Conservation (phyloP, 2,329 filamentous ascomycete genomes). For the Beauveria sp. region DNA sequence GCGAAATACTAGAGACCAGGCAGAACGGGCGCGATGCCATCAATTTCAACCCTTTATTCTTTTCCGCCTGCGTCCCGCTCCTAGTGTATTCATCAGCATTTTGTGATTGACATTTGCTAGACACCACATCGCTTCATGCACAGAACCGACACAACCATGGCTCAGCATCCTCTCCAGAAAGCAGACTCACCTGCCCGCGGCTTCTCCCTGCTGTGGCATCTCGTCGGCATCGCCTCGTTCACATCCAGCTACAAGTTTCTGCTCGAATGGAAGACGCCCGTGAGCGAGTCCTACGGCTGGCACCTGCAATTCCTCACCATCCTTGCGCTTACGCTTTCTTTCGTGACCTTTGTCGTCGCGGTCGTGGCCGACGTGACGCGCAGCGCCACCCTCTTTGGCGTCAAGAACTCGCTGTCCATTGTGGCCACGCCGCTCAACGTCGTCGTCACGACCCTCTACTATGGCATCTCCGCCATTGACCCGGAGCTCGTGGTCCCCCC, state of each 20-base stretch:
- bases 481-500: slow-evolving; percentile 44
- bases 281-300: slow-evolving; percentile 56
- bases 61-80: no score
- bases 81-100: no score
- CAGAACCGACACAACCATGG: slow-evolving; percentile 23
- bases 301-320: slow-evolving; percentile 70
- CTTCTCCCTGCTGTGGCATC: slow-evolving; percentile 56
- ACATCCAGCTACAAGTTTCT: slow-evolving; percentile 46
- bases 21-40: no score
- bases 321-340: slow-evolving; percentile 56
- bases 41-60: background rate
- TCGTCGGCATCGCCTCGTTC: slow-evolving; percentile 45
- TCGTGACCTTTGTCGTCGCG: slow-evolving; percentile 53
- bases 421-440: slow-evolving; percentile 62
- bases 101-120: background rate
- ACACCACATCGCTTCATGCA: background rate
- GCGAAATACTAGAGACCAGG: background rate
- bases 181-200: slow-evolving; percentile 57
- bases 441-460: slow-evolving; percentile 65
- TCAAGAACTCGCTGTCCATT: slow-evolving; percentile 62
- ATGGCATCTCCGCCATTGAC: slow-evolving; percentile 56
- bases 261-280: slow-evolving; percentile 39
- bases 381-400: slow-evolving; percentile 48
- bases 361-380: slow-evolving; percentile 58
- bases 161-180: slow-evolving; percentile 56